Percentiles rank a stretch among this genome's conserved stretches.
Conservation (phyloP, 345 rosid species). For the Balakata baccata region DNA sequence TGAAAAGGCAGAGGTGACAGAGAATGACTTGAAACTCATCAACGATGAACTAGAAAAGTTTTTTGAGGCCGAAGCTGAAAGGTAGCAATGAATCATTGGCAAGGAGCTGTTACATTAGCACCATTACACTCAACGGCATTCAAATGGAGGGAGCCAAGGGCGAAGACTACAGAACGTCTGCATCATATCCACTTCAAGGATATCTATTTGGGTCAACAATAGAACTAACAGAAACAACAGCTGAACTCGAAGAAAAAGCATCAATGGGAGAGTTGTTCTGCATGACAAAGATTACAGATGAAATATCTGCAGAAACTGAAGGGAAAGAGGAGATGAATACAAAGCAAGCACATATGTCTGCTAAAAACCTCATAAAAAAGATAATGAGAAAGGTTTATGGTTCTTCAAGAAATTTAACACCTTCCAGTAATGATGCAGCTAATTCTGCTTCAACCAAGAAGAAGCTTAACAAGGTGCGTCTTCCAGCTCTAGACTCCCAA, state of each 20-base stretch:
- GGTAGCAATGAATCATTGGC: slow-evolving; percentile 49
- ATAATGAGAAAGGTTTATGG: slow-evolving; percentile 52
- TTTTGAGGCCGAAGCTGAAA: slow-evolving; percentile 75
- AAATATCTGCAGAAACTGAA: slow-evolving; percentile 28
- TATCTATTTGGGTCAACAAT: slow-evolving; percentile 67
- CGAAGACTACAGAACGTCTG: slow-evolving; percentile 44
- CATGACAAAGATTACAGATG: slow-evolving; percentile 48
- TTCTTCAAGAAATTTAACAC: slow-evolving; percentile 34
- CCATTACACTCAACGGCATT: slow-evolving; percentile 49
- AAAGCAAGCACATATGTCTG: slow-evolving; percentile 46
- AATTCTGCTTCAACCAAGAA: slow-evolving; percentile 49
- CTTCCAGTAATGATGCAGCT: slow-evolving; percentile 25
- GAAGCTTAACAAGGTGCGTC: slow-evolving; percentile 60
- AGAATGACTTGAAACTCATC: slow-evolving; percentile 60
- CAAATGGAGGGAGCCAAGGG: slow-evolving; percentile 39
- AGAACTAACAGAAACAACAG: slow-evolving; percentile 51
- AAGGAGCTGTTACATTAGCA: slow-evolving; percentile 65
- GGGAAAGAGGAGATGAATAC: slow-evolving; percentile 43
- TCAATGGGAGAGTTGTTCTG: slow-evolving; percentile 74
- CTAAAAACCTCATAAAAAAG: slow-evolving; percentile 60
- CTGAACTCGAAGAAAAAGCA: slow-evolving; percentile 48
- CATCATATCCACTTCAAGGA: slow-evolving; percentile 69
- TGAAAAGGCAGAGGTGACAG: slow-evolving; percentile 49
- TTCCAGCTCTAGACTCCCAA: slow-evolving; percentile 16
- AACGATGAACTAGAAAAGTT: slow-evolving; percentile 65